phyloP scores from a whole-genome alignment of 2,329 filamentous ascomycete species.

The Mycosphaerella arachidis region DNA sequence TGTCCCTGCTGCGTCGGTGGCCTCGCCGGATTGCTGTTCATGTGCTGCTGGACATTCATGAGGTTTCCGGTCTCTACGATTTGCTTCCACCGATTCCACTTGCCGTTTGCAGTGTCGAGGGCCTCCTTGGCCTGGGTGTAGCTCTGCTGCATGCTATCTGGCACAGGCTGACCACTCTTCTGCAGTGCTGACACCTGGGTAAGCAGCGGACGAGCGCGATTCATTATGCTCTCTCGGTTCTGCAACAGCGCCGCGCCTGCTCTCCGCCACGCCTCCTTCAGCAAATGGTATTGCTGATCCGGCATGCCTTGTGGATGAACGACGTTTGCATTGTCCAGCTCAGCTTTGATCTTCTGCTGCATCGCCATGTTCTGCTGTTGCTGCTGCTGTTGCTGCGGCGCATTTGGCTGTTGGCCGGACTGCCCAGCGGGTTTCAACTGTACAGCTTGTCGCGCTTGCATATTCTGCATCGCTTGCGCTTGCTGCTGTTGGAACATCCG shows the following conservation, averaged over 20 bases:
- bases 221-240: constrained; percentile 14
- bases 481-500: constrained; percentile 15
- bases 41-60: constrained; percentile 7
- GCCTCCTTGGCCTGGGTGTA: constrained; percentile 13
- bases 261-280: constrained; percentile 8
- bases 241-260: constrained; percentile 8
- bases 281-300: constrained; percentile 10
- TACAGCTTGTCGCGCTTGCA: constrained; percentile 13
- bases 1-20: constrained; percentile 21
- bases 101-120: constrained; percentile 9
- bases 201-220: constrained; percentile 9
- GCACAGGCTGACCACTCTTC: constrained; percentile 9
- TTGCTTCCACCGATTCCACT: constrained; percentile 16
- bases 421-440: not conserved
- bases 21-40: constrained; percentile 14
- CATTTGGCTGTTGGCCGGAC: constrained; percentile 18
- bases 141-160: constrained; percentile 10
- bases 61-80: constrained; percentile 9
- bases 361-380: constrained; percentile 4
- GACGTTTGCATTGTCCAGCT: constrained; percentile 16
- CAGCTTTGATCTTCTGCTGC: constrained; percentile 11
- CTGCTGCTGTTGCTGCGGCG: constrained; percentile 6
- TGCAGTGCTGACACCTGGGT: constrained; percentile 10
- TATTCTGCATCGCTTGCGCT: constrained; percentile 7
- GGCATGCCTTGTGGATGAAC: constrained; percentile 11